Evolutionary conservation across 371 early-diverging fungal species (phyloP).

Genomic region (Mucor lusitanicus): DNA sequence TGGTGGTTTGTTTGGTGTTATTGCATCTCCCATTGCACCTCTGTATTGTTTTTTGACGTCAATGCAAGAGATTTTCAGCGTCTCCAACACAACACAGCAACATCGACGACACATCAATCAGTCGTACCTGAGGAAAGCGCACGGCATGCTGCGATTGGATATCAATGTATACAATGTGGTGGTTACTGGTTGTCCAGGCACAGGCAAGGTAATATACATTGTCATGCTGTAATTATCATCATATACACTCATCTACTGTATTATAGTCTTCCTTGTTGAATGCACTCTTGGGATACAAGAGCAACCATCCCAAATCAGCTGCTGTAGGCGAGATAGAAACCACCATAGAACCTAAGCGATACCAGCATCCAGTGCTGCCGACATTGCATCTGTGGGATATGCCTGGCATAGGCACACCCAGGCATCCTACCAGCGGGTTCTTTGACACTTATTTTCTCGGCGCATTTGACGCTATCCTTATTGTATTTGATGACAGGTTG

Average conservation of each 20-base stretch:
- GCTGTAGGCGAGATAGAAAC: constrained; percentile 27
- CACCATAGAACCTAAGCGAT: constrained; percentile 22
- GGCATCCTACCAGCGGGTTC: constrained; percentile 18
- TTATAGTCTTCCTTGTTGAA: constrained; percentile 32
- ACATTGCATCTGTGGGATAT: constrained; percentile 36
- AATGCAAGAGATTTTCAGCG: constrained; percentile 21
- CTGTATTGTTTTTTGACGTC: constrained; percentile 25
- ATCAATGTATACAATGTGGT: constrained; percentile 27
- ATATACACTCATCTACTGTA: neutral
- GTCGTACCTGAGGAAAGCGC: constrained; percentile 20
- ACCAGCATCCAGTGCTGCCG: constrained; percentile 21
- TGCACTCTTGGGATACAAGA: constrained; percentile 32
- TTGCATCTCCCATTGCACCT: constrained; percentile 31
- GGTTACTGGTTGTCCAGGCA: constrained; percentile 30
- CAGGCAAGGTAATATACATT: constrained; percentile 38
- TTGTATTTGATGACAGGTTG: constrained; percentile 35
- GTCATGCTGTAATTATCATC: too few species aligned
- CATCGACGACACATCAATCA: constrained; percentile 20
- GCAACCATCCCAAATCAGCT: constrained; percentile 24
- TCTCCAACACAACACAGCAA: neutral
- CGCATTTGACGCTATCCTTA: constrained; percentile 36
- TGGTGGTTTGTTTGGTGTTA: constrained; percentile 30
- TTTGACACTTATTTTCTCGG: constrained; percentile 30
- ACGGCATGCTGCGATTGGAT: constrained; percentile 17
- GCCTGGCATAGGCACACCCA: constrained; percentile 26